Evolutionary conservation across 1,284 basidiomycete species (phyloP), one percentile per base, ranked within the genome.

Genomic region (Rhodotorula sp.): DNA sequence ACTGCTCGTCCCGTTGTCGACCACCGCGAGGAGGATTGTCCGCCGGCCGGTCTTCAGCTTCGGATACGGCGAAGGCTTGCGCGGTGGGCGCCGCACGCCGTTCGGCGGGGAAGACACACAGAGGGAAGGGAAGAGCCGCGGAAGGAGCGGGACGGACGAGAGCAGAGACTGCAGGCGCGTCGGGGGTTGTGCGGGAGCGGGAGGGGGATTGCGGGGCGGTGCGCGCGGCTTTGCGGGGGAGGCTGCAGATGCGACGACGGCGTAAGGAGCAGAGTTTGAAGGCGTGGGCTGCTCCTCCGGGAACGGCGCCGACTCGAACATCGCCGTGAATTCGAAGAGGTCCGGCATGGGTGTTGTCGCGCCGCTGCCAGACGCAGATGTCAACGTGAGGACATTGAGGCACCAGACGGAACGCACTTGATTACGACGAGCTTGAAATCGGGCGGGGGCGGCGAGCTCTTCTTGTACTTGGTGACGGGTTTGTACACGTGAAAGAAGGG

Each of bases 401-500:
- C 21, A 15, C 10, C 0, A 41, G 27, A 27, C 15, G 22, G 50
- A 17, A 57, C 76, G 58, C 37, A 78, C 78, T 94, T 88, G 61
- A 96, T 85, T 3, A 96, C 90, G 0, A 91, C 91, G 27, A 97
- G 83, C 65, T 89, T 87, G 81, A 93, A 99, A 81, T 97, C 94
- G 10, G 96, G 94, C 1, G 86, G 85, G 10, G 90, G 88, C 3
- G 90, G 91, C 19, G 87, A 83, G 0, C 89, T 88, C 81, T 92
- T 93, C 79, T 89, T 89, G 83, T 90, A 97, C 15, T 89, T 84
- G 0, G 93, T 92, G 5, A 86, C 86, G 3, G 96, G 96, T 79
- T 97, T 96, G 85, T 96, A 97, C 8, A 95, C 85, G 80, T 97
- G 90, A 82, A 86, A 99, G 83, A 97, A 97, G 32, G 91, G 86